Evolutionary conservation across 495 filamentous ascomycete genomes (phyloP).

Genomic region (Podospora appendiculata): DNA sequence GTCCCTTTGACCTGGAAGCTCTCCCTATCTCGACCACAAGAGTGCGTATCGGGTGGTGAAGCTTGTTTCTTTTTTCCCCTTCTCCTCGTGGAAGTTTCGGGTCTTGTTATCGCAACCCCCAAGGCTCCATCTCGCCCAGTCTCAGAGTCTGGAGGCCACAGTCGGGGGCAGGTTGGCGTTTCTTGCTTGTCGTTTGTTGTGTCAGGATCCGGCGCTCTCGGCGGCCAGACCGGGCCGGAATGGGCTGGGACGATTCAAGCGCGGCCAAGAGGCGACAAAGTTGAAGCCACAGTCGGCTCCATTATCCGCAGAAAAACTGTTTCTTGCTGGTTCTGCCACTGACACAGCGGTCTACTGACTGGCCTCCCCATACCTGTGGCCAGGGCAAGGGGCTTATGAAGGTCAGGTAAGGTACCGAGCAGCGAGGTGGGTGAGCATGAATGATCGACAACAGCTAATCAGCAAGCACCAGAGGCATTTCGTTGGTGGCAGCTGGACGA

Average conservation of each 20-base stretch:
- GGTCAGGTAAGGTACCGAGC: neutral
- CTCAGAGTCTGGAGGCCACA: neutral
- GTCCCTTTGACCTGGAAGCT: neutral
- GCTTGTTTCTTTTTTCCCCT: neutral
- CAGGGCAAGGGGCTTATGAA: neutral
- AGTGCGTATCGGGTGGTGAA: neutral
- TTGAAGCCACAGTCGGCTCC: neutral
- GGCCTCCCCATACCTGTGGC: neutral
- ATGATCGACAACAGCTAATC: neutral
- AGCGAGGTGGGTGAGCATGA: neutral
- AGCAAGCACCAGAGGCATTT: neutral
- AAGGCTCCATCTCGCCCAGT: neutral
- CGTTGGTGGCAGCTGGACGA: neutral
- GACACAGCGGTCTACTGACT: neutral
- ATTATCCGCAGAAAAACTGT: neutral
- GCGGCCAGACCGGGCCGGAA: conserved; percentile 6
- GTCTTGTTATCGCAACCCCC: too few species aligned
- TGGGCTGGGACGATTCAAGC: neutral
- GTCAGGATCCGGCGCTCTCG: conserved; percentile 1
- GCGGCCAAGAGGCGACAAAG: neutral
- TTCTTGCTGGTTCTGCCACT: neutral
- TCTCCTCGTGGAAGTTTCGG: too few species aligned
- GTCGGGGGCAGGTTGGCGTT: neutral
- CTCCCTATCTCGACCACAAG: too few species aligned
- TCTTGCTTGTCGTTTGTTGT: neutral